Base-by-base conservation (phyloP, 139 green algal species). In the Zygnema cylindricum region DNA sequence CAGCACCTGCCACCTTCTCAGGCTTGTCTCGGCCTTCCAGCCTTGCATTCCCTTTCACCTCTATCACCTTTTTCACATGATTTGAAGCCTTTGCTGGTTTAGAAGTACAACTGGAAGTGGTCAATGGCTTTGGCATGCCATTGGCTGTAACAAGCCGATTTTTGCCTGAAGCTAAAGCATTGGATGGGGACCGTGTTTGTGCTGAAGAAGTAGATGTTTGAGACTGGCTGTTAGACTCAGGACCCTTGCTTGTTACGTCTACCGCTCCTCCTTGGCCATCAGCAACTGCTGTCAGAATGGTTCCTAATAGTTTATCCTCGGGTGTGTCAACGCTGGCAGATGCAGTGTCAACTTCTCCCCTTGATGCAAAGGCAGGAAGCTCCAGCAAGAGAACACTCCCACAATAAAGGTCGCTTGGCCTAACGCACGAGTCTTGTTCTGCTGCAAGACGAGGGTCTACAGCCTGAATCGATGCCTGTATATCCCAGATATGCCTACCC, bases 401-500 rank as follows among this genome's bases (percentile, higher is more conserved):
- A 63, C 49, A 25, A 16, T 63, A 7, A n/a, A n/a, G n/a, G n/a
- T n/a, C n/a, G n/a, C n/a, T n/a, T n/a, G n/a, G n/a, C n/a, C n/a
- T n/a, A n/a, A n/a, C n/a, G n/a, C n/a, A n/a, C n/a, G n/a, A n/a
- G n/a, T n/a, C 49, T 63, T 63, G 7, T 63, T 7, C 49, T 25
- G 49, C 49, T 16, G 7, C 7, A 16, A 63, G 7, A 63, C 49
- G 49, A 63, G 49, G 49, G 16, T 63, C 49, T 25, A 7, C 16
- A 63, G 49, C 49, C 49, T 63, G 7, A 63, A 16, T 63, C 16
- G 49, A 63, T 63, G 49, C 49, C 16, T 16, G 49, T 63, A 63
- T 63, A 25, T 63, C 49, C 49, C 77, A 84, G 41, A 84, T 21
- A 22, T 49, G 77, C 3, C 77, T 49, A 3, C 77, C 77, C 3